Conservation (phyloP, 1,284 basidiomycete genomes). For the Cerrena zonata region DNA sequence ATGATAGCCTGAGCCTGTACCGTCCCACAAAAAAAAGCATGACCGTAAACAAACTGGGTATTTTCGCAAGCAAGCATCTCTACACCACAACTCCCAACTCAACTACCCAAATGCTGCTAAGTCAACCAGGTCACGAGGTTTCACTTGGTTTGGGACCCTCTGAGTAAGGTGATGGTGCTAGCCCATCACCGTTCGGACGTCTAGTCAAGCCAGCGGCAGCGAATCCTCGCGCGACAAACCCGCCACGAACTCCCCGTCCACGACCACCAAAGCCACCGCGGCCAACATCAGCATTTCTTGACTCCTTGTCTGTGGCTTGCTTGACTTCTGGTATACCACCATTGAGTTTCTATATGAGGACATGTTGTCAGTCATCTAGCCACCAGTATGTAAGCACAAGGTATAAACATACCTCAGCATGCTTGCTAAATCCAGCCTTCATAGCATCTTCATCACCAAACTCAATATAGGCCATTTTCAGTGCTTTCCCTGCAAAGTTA, state of each 20-base stretch:
- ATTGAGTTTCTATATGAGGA: constrained; percentile 52
- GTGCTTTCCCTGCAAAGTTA: constrained; percentile 40
- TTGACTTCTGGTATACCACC: constrained; percentile 60
- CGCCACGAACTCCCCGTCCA: constrained; percentile 55
- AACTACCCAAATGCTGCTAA: no score
- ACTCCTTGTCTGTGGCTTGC: constrained; percentile 63
- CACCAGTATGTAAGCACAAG: not conserved
- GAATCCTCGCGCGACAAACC: constrained; percentile 58
- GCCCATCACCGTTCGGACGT: constrained; percentile 27
- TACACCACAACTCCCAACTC: no score
- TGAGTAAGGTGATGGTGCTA: no score
- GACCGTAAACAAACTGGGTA: not conserved
- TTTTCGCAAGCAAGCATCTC: no score
- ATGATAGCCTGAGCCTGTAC: not conserved
- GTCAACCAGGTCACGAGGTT: not conserved
- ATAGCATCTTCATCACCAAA: constrained; percentile 81
- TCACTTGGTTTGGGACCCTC: not conserved
- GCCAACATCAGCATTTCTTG: constrained; percentile 34
- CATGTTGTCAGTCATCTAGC: constrained; percentile 7
- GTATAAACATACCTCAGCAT: constrained; percentile 54
- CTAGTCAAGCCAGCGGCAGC: constrained; percentile 64
- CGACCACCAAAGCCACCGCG: constrained; percentile 36
- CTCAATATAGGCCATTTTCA: constrained; percentile 75
- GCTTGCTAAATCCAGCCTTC: constrained; percentile 68
- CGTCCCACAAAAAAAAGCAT: not conserved